Base-by-base conservation (phyloP, 306 rosid species). In the Cucurbita ficifolia region DNA sequence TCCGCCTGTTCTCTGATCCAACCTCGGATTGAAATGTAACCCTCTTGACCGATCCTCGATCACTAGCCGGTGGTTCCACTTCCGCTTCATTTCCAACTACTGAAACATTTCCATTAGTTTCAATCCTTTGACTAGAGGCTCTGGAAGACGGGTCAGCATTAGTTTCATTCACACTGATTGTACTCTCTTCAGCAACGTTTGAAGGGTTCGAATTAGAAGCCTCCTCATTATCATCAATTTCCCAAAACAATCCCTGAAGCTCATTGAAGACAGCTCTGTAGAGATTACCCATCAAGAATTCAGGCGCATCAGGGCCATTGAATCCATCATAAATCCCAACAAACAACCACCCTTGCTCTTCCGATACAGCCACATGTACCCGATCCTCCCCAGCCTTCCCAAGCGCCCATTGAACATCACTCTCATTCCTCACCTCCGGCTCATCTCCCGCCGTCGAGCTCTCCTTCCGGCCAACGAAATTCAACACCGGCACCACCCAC, bases 351-450 rank as follows among this genome's bases (percentile, higher is more conserved):
- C 97, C 96, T 24, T 91, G 96, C 63, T 91, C 97, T 78, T 88
- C 97, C 79, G 97, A 88, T 1, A 90, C 96, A 21, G 87, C 97
- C 40, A 91, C 97, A 63, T 91, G 97, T 39, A 90, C 97, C 14
- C 97, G 92, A 79, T 91, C 97, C 89, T 91, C 97, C 13, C 97
- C 97, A 0, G 97, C 97, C 81, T 91, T 91, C 16, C 97, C 97
- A 0, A 84, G 89, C 18, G 96, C 96, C 97, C 97, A 91, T 86
- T 93, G 98, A 56, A 93, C 87, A 76, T 90, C 78, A 60, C 75
- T 75, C 86, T 88, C 89, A 13, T 29, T 78, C 60, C 68, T 76
- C 76, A 17, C 76, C 81, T 85, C 83, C 9, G 76, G 49, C 55
- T 83, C 89, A 29, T 54, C 89, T 10, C 83, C 92, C 7, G 70